Evolutionary conservation across 306 rosid species (phyloP), one percentile per base, ranked within the genome.

Genomic region (Trifolium fragiferum): DNA sequence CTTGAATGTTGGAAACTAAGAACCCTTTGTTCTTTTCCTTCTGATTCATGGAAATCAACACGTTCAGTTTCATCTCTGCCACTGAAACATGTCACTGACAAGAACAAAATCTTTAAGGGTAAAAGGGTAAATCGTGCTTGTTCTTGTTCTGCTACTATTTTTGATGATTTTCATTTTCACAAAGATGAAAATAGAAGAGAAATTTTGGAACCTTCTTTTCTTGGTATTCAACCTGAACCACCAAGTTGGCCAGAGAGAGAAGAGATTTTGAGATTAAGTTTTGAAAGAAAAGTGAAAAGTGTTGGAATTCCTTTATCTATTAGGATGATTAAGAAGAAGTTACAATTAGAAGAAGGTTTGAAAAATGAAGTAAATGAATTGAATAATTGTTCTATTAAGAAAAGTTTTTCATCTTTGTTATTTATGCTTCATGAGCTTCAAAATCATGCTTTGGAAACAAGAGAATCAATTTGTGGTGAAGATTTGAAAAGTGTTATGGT

Each of bases 231-330:
- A 76, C 90, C 91, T 0, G 84, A 90, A 70, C 87, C 91, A 62
- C 87, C 90, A 0, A 76, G 79, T 50, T 88, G 93, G 93, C 88
- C 86, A 1, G 96, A 90, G 49, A 84, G 87, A 70, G 85, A 77
- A 20, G 85, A 85, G 77, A 66, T 85, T n/a, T 33, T 80, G 49
- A 73, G 86, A 38, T 58, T 65, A 5, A 30, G 43, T 66, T 84
- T 87, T 64, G 89, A 83, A 43, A 70, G 83, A 76, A 89, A 65
- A 76, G 84, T 80, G 13, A 89, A 74, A 59, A 75, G 81, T 70
- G 76, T 89, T 11, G 88, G 68, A 15, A 74, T 91, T 51, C 91
- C 97, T 25, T 12, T 84, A 16, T 89, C 94, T 1, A 88, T 89
- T 49, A 58, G 87, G 75, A 78, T 91, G 67, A 86, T 91, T 67